Evolutionary conservation across 140 eudicot genomes (phyloP).

Genomic region (Erigeron philadelphicus): DNA sequence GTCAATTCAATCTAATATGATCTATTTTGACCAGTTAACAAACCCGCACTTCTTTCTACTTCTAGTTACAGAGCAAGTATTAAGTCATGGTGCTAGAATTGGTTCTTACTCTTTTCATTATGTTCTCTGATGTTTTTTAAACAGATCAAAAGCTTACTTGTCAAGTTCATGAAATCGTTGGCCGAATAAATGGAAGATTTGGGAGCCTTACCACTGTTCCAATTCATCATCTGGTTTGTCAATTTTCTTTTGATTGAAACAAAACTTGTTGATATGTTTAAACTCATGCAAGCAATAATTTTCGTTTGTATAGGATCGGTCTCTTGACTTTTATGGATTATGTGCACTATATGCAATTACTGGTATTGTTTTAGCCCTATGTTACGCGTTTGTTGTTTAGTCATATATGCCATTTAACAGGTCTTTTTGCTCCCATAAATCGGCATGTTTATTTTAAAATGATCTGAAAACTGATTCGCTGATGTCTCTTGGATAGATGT

Average conservation of each 20-base stretch:
- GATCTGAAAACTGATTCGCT: constrained; percentile 6
- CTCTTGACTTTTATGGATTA: constrained; percentile 74
- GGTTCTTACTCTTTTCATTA: constrained; percentile 2
- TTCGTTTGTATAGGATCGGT: constrained; percentile 50
- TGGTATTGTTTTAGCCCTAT: constrained; percentile 34
- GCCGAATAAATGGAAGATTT: constrained; percentile 85
- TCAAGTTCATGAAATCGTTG: constrained; percentile 89
- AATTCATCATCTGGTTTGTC: constrained; percentile 68
- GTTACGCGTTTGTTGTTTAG: background rate
- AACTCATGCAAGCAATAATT: background rate
- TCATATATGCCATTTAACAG: constrained; percentile 4
- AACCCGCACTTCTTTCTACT: background rate
- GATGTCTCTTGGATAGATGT: constrained; percentile 42
- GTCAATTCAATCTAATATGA: background rate
- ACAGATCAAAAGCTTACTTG: constrained; percentile 79
- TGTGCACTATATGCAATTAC: constrained; percentile 82
- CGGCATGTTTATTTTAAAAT: background rate
- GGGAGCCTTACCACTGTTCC: constrained; percentile 80
- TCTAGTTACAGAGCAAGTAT: background rate
- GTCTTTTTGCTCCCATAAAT: background rate
- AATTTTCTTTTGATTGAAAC: background rate
- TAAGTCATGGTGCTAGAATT: background rate
- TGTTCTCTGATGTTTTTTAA: constrained; percentile 1
- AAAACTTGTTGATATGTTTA: constrained; percentile 1
- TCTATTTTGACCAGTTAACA: background rate